Conservation (phyloP, 106 monocot species). For the Dioscorea alata region DNA sequence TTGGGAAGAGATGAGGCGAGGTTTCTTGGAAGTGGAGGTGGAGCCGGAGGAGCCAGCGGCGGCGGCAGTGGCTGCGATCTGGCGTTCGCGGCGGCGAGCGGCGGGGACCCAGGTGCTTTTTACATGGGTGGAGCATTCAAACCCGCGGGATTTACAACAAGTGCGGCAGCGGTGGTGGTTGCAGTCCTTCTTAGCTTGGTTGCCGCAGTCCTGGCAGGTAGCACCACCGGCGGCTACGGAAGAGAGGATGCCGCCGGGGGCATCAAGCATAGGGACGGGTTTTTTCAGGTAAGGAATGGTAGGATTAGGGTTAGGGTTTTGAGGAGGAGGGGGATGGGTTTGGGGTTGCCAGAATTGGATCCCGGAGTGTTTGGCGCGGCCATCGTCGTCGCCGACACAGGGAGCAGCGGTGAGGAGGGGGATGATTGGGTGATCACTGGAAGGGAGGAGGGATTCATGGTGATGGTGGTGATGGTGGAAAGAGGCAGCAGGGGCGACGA, state of each 20-base stretch:
- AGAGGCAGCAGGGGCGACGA: constrained; percentile 50
- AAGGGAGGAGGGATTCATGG: constrained; percentile 12
- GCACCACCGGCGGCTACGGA: not conserved
- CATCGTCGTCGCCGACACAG: constrained; percentile 18
- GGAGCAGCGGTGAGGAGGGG: constrained; percentile 45
- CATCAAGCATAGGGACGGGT: constrained; percentile 28
- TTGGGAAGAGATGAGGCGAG: constrained; percentile 37
- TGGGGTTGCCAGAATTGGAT: constrained; percentile 45
- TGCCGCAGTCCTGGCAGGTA: constrained; percentile 78
- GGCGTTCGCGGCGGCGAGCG: constrained; percentile 66
- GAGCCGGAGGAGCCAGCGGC: constrained; percentile 23
- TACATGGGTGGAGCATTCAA: constrained; percentile 70
- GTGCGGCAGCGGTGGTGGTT: constrained; percentile 59
- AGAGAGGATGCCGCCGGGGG: constrained; percentile 10
- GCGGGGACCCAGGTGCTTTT: constrained; percentile 87
- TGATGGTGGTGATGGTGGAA: constrained; percentile 25
- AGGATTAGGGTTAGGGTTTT: constrained; percentile 40
- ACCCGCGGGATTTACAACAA: constrained; percentile 71
- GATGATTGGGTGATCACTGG: constrained; percentile 38
- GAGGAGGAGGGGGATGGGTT: not conserved
- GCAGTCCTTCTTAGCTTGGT: constrained; percentile 89
- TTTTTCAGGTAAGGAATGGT: constrained; percentile 31
- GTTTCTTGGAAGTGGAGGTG: constrained; percentile 43
- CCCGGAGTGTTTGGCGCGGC: not conserved
- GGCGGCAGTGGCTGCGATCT: constrained; percentile 9